Base-by-base conservation (phyloP, 1,139 yeast species). In the Meyerozyma elateridarum region DNA sequence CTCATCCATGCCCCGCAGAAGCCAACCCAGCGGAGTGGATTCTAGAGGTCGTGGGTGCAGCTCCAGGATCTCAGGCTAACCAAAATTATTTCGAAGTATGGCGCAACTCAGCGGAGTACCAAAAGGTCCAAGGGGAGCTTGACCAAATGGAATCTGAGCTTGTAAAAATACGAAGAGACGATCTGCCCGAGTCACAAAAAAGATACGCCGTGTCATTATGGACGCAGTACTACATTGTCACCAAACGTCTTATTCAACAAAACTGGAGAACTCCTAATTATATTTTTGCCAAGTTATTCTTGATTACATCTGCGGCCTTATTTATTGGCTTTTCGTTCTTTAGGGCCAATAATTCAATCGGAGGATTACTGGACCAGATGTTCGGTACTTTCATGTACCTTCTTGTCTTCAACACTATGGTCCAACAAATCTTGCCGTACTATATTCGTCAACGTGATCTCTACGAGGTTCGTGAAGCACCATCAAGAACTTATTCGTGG, bases 11-110 rank as follows among this genome's bases (percentile, higher is more conserved):
- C 58, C 64, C 65, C 11, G 40, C 42, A 33, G 44, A 53, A 43
- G 56, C 80, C 53, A 57, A 76, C 38, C 78, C 78, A 3, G 78
- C 79, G 8, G 81, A 75, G 50, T 75, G 76, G 59, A 72, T 75
- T 51, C 55, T 75, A 44, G 73, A 76, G 41, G 73, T 71, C 19
- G 76, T 77, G 39, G 67, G 66, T 25, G 61, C 60, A 25, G 60
- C 59, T 19, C 49, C 51, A 1, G 49, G 49, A 6, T 40, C 48
- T 5, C 42, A 39, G 24, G 47, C 49, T 11, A 35, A 36, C 8
- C 46, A 39, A 21, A 48, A 46, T 38, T 46, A 45, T 38, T 37
- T 36, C 19, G 46, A 45, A 25, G 48, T 44, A 3, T 46, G 51
- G 51, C 26, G 29, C 27, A 41, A 41, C 32, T 46, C 51, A 6